Evolutionary conservation across 2,329 filamentous ascomycete genomes (phyloP).

Genomic region (Aspergillus hortae): DNA sequence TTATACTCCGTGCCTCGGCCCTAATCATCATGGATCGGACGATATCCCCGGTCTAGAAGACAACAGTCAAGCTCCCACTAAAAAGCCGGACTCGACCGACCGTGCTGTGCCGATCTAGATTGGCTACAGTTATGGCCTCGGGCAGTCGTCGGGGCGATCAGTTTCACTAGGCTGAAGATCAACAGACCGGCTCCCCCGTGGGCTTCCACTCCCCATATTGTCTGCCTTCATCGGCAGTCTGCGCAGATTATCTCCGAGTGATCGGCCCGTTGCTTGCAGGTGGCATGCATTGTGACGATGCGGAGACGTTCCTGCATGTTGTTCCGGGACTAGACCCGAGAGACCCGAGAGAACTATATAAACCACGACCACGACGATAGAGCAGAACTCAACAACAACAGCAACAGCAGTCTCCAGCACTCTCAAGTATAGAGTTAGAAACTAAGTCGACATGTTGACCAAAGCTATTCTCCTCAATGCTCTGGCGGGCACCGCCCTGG

Average conservation of each 20-base stretch:
- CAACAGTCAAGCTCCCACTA: not conserved
- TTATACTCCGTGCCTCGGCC: too few relatives aligned
- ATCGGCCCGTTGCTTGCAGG: slow-evolving; percentile 9
- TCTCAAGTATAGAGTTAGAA: too few relatives aligned
- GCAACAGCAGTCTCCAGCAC: not conserved
- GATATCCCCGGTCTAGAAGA: not conserved
- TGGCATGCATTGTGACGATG: slow-evolving; percentile 1
- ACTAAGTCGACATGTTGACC: not conserved
- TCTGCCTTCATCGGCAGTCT: not conserved
- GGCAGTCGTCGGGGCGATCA: slow-evolving; percentile 12
- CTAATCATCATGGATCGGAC: too few relatives aligned
- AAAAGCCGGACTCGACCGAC: not conserved
- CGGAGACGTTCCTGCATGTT: not conserved
- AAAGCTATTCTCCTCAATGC: slow-evolving; percentile 2
- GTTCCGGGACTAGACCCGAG: not conserved
- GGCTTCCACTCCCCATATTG: too few relatives aligned
- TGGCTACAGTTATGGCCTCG: not conserved
- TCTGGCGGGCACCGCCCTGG: slow-evolving; percentile 2
- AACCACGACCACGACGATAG: not conserved
- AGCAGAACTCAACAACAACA: not conserved
- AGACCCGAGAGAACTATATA: not conserved
- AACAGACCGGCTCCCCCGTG: not conserved
- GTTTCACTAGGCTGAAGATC: not conserved
- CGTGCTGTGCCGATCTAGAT: not conserved
- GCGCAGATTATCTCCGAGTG: slow-evolving; percentile 3